These are phyloP conservation scores for Gaultheria prostrata DNA, from an alignment of 148 eudicot species.

Conservation along the genomic window DNA sequence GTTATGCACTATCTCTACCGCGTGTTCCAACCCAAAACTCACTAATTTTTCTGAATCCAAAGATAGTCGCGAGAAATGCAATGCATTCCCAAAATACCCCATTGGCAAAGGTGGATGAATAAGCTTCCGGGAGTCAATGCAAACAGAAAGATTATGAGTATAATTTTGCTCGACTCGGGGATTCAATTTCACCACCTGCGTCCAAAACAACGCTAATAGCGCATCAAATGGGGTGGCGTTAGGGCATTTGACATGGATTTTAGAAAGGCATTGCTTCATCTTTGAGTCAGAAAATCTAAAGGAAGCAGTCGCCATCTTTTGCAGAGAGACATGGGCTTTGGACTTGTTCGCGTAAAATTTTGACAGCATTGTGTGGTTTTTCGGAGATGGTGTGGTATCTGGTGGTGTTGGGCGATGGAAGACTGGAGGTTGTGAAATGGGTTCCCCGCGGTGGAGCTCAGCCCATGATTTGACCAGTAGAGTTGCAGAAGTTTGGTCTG, in stretches of 20 bases:
- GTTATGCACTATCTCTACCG: constrained; percentile 30
- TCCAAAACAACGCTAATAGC: constrained; percentile 59
- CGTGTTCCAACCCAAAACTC: constrained; percentile 17
- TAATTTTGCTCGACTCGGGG: neutral
- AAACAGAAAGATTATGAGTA: constrained; percentile 33
- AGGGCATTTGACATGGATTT: constrained; percentile 21
- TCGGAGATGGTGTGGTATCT: constrained; percentile 1
- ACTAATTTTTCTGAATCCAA: constrained; percentile 2
- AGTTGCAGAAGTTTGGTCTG: constrained; percentile 51
- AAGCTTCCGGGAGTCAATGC: constrained; percentile 45
- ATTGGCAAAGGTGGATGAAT: constrained; percentile 36
- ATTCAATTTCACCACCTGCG: constrained; percentile 25
- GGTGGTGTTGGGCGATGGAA: constrained; percentile 35
- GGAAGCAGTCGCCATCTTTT: constrained; percentile 35
- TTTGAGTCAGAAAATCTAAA: constrained; percentile 39
- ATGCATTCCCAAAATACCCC: constrained; percentile 56
- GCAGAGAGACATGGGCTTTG: neutral
- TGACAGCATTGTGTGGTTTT: neutral
- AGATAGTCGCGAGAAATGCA: constrained; percentile 34
- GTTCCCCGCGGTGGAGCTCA: constrained; percentile 24
- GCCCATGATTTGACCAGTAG: constrained; percentile 58
- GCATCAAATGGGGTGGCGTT: constrained; percentile 51
- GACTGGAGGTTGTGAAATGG: constrained; percentile 46
- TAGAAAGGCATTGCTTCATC: constrained; percentile 28
- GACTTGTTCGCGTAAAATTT: constrained; percentile 26